phyloP scores from a whole-genome alignment of 2,329 filamentous ascomycete species.

The Aspergillaceae sp. region DNA sequence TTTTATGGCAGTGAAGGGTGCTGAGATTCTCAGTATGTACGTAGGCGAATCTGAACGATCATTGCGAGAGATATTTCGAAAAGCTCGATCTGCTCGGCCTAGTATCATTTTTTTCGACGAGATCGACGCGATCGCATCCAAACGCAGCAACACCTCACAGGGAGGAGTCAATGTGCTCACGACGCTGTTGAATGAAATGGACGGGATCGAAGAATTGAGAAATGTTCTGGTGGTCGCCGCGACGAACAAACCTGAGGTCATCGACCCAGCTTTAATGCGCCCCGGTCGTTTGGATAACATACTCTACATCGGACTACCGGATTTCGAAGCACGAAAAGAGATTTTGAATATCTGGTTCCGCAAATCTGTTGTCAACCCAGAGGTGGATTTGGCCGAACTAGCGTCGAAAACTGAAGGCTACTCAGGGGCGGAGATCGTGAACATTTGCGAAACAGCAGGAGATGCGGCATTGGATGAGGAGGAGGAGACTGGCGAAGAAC shows the following conservation, averaged over 20 bases:
- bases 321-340: constrained; percentile 61
- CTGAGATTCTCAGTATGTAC: constrained; percentile 92
- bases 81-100: constrained; percentile 74
- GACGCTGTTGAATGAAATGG: constrained; percentile 88
- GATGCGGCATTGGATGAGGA: constrained; percentile 46
- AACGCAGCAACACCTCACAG: constrained; percentile 43
- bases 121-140: constrained; percentile 73
- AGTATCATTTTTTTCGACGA: constrained; percentile 97
- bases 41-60: constrained; percentile 88
- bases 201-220: constrained; percentile 77
- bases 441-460: constrained; percentile 46
- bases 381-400: constrained; percentile 58
- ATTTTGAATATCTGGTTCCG: constrained; percentile 63
- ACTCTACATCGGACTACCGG: constrained; percentile 78
- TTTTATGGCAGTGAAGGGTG: constrained; percentile 89
- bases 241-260: constrained; percentile 78
- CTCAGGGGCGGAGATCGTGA: constrained; percentile 75
- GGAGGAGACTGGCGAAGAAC: constrained; percentile 33
- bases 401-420: constrained; percentile 63
- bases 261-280: constrained; percentile 78
- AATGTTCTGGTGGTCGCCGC: constrained; percentile 83
- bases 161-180: constrained; percentile 71
- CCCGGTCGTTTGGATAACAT: constrained; percentile 78
- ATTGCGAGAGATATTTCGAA: constrained; percentile 74
- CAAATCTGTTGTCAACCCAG: constrained; percentile 50